Evolutionary conservation across 1,139 yeast genomes (phyloP).

Genomic region (Blastobotrys petasosporus): DNA sequence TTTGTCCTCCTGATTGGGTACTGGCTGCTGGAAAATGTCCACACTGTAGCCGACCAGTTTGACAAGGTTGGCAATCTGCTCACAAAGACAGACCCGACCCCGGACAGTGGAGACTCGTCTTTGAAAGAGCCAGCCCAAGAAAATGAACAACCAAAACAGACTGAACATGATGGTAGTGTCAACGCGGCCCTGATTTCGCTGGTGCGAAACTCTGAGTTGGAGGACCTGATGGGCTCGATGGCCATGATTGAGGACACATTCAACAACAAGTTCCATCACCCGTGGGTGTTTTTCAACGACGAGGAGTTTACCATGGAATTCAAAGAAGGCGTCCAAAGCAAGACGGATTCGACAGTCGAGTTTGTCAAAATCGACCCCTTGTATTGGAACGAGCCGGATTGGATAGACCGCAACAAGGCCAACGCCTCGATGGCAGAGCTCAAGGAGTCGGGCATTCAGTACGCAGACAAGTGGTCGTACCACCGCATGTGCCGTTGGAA

Average conservation of each 20-base stretch:
- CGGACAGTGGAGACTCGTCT: too few species aligned
- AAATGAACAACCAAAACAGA: too few species aligned
- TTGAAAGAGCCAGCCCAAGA: too few species aligned
- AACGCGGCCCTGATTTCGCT: slow-evolving; percentile 58
- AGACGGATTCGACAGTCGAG: slow-evolving; percentile 47
- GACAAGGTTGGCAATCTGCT: slow-evolving; percentile 1
- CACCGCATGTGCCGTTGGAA: slow-evolving; percentile 79
- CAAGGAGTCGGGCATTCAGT: slow-evolving; percentile 48
- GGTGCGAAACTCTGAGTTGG: slow-evolving; percentile 59
- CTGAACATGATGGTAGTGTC: too few species aligned
- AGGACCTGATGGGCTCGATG: slow-evolving; percentile 47
- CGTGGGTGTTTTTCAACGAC: slow-evolving; percentile 77
- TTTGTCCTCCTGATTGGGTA: slow-evolving; percentile 2
- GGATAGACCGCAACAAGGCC: slow-evolving; percentile 42
- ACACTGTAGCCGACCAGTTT: slow-evolving; percentile 5
- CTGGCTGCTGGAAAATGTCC: slow-evolving; percentile 3
- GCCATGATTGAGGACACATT: slow-evolving; percentile 55
- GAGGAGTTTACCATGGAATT: slow-evolving; percentile 55
- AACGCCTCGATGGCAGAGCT: slow-evolving; percentile 39
- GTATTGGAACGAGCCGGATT: slow-evolving; percentile 61
- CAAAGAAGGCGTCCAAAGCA: slow-evolving; percentile 38
- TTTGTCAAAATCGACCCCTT: slow-evolving; percentile 50
- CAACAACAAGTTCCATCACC: slow-evolving; percentile 65
- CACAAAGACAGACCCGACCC: too few species aligned
- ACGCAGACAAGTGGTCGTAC: slow-evolving; percentile 58